Percentiles rank a stretch among this genome's conserved stretches.
Conservation (phyloP, 1,284 basidiomycete genomes). For the Hemileia vastatrix region DNA sequence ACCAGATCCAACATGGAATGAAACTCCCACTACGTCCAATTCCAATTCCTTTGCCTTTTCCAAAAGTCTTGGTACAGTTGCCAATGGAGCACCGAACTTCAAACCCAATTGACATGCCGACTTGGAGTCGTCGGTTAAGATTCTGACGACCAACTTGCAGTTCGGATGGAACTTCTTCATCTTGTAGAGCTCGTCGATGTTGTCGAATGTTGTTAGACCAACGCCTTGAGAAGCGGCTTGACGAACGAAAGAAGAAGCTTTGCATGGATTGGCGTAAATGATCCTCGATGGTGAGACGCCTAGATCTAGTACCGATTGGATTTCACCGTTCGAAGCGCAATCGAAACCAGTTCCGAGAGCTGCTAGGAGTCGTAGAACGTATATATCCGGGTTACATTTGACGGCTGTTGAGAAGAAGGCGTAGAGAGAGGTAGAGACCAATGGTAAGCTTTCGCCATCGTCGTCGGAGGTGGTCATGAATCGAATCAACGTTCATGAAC, state of each 20-base stretch:
- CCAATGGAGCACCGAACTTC: conserved; percentile 91
- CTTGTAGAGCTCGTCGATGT: conserved; percentile 90
- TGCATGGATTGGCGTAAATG: conserved; percentile 98
- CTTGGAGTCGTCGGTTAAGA: conserved; percentile 93
- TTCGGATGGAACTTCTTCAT: conserved; percentile 68
- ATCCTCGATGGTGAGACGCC: conserved; percentile 66
- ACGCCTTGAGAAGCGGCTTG: conserved; percentile 69
- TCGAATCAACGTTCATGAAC: conserved; percentile 7
- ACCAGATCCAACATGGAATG: conserved; percentile 95
- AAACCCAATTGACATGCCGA: conserved; percentile 83
- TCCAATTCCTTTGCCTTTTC: conserved; percentile 66
- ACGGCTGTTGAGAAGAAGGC: conserved; percentile 54
- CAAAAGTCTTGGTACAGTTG: conserved; percentile 68
- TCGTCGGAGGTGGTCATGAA: background rate
- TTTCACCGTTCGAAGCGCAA: conserved; percentile 94
- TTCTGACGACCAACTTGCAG: conserved; percentile 83
- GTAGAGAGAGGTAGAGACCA: conserved; percentile 3
- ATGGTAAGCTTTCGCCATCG: background rate
- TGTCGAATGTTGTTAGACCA: conserved; percentile 94
- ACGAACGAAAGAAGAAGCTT: conserved; percentile 84
- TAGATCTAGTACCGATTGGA: conserved; percentile 65
- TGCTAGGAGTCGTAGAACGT: conserved; percentile 79
- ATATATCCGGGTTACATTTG: conserved; percentile 96
- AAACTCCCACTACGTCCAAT: conserved; percentile 83
- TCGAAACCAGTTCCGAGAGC: conserved; percentile 87